Evolutionary conservation across 2,329 filamentous ascomycete species (phyloP).

Genomic region (Penicillium sp.): DNA sequence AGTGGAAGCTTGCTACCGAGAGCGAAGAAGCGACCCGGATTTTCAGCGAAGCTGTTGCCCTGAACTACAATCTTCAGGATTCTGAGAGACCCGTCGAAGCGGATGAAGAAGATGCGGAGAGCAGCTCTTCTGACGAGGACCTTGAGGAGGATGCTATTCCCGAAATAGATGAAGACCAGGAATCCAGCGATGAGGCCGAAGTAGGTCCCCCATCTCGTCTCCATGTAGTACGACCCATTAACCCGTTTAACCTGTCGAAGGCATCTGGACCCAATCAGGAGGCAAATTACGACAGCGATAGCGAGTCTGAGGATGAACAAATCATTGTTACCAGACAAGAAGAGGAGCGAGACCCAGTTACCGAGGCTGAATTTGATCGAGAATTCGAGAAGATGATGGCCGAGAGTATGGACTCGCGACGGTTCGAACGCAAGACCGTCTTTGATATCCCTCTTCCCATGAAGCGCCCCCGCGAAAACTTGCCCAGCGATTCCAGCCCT

Average conservation of each 20-base stretch:
- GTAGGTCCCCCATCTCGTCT: conserved; percentile 20
- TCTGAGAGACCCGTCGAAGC: conserved; percentile 66
- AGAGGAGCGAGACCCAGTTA: conserved; percentile 86
- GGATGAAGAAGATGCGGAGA: conserved; percentile 73
- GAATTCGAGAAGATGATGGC: conserved; percentile 99
- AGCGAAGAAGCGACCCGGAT: conserved; percentile 77
- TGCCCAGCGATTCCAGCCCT: conserved; percentile 39
- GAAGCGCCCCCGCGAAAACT: conserved; percentile 64
- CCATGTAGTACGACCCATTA: conserved; percentile 2
- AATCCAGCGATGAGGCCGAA: conserved; percentile 51
- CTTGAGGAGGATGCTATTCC: conserved; percentile 58
- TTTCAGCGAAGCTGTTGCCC: conserved; percentile 83
- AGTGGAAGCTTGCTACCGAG: conserved; percentile 84
- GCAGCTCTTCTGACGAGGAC: conserved; percentile 73
- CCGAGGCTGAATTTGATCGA: conserved; percentile 94
- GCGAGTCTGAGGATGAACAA: conserved; percentile 68
- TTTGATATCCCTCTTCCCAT: conserved; percentile 98
- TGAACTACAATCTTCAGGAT: conserved; percentile 80
- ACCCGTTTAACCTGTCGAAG: conserved; percentile 26
- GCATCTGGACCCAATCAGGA: conserved; percentile 48
- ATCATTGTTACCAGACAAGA: conserved; percentile 90
- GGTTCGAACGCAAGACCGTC: conserved; percentile 89
- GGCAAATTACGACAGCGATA: conserved; percentile 38
- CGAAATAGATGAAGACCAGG: conserved; percentile 57
- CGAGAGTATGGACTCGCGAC: conserved; percentile 91